Percentiles rank a stretch among this genome's conserved stretches.
phyloP scores from a whole-genome alignment of 371 early-diverging fungal genomes.

The Syncephalastrum sp. region DNA sequence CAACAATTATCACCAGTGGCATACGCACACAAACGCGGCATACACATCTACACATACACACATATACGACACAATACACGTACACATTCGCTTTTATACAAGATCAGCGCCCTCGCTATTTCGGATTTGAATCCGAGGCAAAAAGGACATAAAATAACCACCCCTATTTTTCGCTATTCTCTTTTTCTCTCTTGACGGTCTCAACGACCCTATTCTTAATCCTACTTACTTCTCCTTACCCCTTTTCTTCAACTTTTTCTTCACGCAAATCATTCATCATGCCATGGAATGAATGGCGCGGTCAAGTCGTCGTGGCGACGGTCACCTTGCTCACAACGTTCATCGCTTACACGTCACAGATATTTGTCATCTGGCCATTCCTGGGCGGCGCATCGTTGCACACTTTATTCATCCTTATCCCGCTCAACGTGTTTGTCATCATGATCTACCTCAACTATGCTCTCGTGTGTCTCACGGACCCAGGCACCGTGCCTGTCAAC shows the following conservation, averaged over 20 bases:
- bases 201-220: slow-evolving; percentile 2
- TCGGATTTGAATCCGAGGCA: no score
- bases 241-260: slow-evolving; percentile 4
- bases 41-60: no score
- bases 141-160: no score
- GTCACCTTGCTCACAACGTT: slow-evolving; percentile 29
- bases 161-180: neutral
- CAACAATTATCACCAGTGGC: no score
- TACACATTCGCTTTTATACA: no score
- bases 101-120: no score
- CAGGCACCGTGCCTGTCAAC: slow-evolving; percentile 76
- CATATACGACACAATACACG: no score
- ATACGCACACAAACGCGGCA: no score
- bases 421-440: slow-evolving; percentile 69
- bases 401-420: slow-evolving; percentile 47
- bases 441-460: slow-evolving; percentile 79
- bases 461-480: slow-evolving; percentile 72
- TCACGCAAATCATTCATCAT: slow-evolving; percentile 5
- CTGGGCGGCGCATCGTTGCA: slow-evolving; percentile 22
- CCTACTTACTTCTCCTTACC: slow-evolving; percentile 1
- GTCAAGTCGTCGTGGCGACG: slow-evolving; percentile 28
- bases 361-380: slow-evolving; percentile 41
- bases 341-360: slow-evolving; percentile 40
- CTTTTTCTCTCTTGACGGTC: slow-evolving; percentile 1
- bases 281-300: slow-evolving; percentile 21